phyloP scores from a whole-genome alignment of 441 rosid species.

The Adansonia rubrostipa region DNA sequence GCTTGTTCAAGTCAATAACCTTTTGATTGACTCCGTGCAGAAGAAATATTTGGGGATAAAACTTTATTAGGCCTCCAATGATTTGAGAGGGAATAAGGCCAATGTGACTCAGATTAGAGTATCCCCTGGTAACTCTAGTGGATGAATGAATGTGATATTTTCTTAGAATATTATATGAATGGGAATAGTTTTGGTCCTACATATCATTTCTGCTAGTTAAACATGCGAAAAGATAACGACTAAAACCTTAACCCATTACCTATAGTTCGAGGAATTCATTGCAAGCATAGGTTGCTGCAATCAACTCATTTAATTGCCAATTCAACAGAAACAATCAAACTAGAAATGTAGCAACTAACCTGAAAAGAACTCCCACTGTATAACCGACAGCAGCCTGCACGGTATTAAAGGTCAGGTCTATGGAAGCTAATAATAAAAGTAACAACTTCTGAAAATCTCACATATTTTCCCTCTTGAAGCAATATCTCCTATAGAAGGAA shows the following conservation, averaged over 20 bases:
- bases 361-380: slow-evolving; percentile 79
- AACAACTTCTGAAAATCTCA: background rate
- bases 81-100: background rate
- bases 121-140: background rate
- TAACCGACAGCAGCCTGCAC: slow-evolving; percentile 86
- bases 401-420: slow-evolving; percentile 31
- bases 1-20: background rate
- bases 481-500: slow-evolving; percentile 2
- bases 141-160: background rate
- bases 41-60: background rate
- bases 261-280: background rate
- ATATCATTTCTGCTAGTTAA: background rate
- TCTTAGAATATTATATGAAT: background rate
- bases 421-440: slow-evolving; percentile 25
- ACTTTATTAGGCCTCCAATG: background rate
- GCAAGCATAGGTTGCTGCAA: background rate
- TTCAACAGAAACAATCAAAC: background rate
- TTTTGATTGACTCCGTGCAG: background rate
- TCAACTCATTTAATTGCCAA: background rate
- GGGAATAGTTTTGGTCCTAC: background rate
- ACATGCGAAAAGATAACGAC: background rate
- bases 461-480: background rate
- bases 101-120: background rate
- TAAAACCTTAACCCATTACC: background rate
- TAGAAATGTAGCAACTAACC: slow-evolving; percentile 53